phyloP scores from a whole-genome alignment of 1,284 basidiomycete species.

The Cutaneotrichosporon sp. region DNA sequence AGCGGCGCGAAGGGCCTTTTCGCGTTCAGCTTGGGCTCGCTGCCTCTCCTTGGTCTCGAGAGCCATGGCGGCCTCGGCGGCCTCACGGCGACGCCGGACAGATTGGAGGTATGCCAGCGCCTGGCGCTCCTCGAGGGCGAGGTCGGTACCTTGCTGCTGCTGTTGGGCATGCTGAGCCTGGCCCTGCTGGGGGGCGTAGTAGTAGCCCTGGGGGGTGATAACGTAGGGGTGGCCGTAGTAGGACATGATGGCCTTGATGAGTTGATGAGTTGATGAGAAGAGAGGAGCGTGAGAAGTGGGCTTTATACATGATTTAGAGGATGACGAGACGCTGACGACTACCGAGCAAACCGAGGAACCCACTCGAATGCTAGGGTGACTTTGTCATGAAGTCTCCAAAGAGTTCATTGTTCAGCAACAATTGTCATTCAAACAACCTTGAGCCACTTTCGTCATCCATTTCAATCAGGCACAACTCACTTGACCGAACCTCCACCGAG shows the following conservation, averaged over 20 bases:
- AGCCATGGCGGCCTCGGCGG: conserved; percentile 32
- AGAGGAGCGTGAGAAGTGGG: background rate
- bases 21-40: conserved; percentile 20
- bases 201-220: conserved; percentile 11
- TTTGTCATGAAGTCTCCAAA: too few species aligned
- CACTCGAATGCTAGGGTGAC: background rate
- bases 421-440: too few species aligned
- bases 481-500: background rate
- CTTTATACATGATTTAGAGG: background rate
- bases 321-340: background rate
- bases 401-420: background rate
- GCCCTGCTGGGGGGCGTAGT: conserved; percentile 2
- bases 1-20: conserved; percentile 23
- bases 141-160: conserved; percentile 12
- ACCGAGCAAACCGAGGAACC: background rate
- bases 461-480: background rate
- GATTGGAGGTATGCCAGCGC: conserved; percentile 44
- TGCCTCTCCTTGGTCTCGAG: conserved; percentile 29
- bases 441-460: background rate
- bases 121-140: conserved; percentile 44
- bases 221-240: conserved; percentile 26
- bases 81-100: conserved; percentile 43
- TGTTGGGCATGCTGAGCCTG: conserved; percentile 9
- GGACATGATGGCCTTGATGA: conserved; percentile 14
- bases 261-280: background rate